These are phyloP conservation scores for Atkinsonella texensis DNA, from an alignment of 2,329 filamentous ascomycete genomes.

Conservation along the genomic window DNA sequence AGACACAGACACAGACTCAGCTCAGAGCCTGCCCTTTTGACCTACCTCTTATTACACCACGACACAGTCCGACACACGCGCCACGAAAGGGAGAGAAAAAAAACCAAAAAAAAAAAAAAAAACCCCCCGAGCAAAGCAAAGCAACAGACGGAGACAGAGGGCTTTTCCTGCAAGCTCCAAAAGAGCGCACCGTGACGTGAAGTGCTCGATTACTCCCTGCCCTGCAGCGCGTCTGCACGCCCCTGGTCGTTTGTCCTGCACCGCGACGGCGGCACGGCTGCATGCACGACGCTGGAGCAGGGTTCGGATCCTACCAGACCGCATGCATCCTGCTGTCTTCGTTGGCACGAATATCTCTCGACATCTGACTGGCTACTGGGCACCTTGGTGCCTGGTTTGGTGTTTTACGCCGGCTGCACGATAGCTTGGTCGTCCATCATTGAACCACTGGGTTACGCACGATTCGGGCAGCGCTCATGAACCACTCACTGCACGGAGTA, in stretches of 20 bases:
- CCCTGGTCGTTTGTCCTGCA: not conserved
- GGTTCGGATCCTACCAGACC: not conserved
- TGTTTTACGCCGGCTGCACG: not conserved
- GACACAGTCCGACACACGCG: no score
- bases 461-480: not conserved
- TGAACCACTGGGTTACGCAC: not conserved
- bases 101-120: no score
- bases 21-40: no score
- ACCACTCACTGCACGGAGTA: not conserved
- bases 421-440: not conserved
- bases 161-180: not conserved
- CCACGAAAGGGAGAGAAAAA: no score
- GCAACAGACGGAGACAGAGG: not conserved
- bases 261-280: not conserved
- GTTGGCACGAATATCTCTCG: not conserved
- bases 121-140: not conserved
- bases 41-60: no score
- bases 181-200: not conserved
- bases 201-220: not conserved
- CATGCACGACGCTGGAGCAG: constrained; percentile 1
- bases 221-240: not conserved
- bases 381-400: no score
- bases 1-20: not conserved
- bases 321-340: not conserved
- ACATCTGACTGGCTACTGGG: no score